Conservation (phyloP, 2,329 filamentous ascomycete species). For the Pestalotiopsis sp. region DNA sequence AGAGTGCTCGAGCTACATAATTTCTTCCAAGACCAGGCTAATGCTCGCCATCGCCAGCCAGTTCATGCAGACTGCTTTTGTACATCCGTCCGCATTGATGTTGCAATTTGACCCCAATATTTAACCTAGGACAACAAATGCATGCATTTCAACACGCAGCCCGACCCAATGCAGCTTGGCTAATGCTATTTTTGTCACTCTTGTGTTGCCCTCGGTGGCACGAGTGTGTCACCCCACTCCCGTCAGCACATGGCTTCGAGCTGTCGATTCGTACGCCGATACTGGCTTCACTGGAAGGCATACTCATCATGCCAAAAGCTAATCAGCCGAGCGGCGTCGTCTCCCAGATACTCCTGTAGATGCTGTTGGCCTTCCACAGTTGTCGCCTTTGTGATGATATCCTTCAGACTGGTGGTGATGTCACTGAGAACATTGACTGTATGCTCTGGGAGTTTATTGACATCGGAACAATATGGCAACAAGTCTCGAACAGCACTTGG, state of each 20-base stretch:
- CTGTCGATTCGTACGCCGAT: background rate
- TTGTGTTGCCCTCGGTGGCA: too few species aligned
- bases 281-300: conserved; percentile 24
- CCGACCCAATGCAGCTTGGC: background rate
- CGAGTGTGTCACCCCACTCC: background rate
- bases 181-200: background rate
- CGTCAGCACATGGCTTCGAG: background rate
- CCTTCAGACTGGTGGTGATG: conserved; percentile 30
- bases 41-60: background rate
- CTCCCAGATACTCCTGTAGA: conserved; percentile 28
- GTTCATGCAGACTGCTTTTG: background rate
- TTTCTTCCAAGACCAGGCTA: background rate
- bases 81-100: background rate
- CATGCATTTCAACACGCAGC: background rate
- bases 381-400: conserved; percentile 29
- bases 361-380: conserved; percentile 23
- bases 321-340: conserved; percentile 28
- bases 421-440: conserved; percentile 36
- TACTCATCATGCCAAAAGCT: conserved; percentile 33
- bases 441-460: conserved; percentile 28
- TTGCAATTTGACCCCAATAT: background rate
- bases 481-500: conserved; percentile 27
- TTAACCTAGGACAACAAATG: too few species aligned
- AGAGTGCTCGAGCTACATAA: too few species aligned
- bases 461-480: conserved; percentile 36